Evolutionary conservation across 202 grass and related monocot species (phyloP).

Genomic region (Zoysia matrella): DNA sequence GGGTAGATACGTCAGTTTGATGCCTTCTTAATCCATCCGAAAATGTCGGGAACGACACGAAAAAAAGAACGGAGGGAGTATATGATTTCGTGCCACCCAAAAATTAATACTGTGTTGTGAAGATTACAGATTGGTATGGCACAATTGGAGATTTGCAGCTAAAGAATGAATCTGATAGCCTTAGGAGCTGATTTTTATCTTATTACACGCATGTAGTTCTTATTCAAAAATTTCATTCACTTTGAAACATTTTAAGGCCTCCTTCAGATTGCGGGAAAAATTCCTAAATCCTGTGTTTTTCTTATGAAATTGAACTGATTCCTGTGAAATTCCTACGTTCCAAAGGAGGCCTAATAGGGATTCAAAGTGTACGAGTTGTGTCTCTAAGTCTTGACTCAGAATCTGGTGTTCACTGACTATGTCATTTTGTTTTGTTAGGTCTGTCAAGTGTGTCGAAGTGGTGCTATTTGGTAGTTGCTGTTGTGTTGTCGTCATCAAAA

Average conservation of each 20-base stretch:
- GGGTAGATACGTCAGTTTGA: too few species aligned
- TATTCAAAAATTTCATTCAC: neutral
- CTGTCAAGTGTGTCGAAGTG: conserved; percentile 32
- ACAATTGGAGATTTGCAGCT: neutral
- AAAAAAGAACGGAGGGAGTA: neutral
- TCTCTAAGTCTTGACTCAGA: conserved; percentile 5
- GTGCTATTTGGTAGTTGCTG: conserved; percentile 29
- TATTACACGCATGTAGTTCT: too few species aligned
- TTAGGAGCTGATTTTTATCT: neutral
- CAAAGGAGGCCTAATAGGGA: neutral
- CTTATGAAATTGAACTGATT: too few species aligned
- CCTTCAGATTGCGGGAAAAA: too few species aligned
- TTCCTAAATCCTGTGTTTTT: too few species aligned
- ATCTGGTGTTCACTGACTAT: conserved; percentile 28
- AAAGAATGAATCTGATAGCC: neutral
- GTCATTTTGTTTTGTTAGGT: conserved; percentile 43
- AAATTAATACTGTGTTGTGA: neutral
- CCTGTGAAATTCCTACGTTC: too few species aligned
- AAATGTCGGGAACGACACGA: too few species aligned
- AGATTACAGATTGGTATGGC: neutral
- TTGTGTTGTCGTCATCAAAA: conserved; percentile 6
- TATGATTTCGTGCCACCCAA: neutral
- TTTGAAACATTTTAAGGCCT: too few species aligned
- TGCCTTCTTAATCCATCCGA: too few species aligned
- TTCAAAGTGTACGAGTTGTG: neutral